Evolutionary conservation across 2,329 filamentous ascomycete species (phyloP), one percentile per base, ranked within the genome.

Genomic region (Verticillium tricorpus): DNA sequence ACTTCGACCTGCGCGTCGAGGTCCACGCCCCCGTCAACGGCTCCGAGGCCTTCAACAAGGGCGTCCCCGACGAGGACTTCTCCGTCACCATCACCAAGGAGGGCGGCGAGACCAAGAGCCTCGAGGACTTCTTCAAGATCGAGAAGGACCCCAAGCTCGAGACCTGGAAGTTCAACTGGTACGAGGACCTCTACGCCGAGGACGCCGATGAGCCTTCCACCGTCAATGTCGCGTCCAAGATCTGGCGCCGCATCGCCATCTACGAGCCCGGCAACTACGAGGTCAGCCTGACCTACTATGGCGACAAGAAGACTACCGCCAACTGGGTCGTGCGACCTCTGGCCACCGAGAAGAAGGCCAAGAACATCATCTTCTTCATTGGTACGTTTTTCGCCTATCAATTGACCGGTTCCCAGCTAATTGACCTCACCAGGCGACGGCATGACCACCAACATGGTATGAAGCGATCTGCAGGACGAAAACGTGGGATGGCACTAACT

Each of bases 341-440:
- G 34, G 82, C 85, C 39, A 82, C 86, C 61, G 80, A 85, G 73
- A 88, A 90, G 76, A 91, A 86, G 78, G 88, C 91, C 45, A 95
- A 93, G 84, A 95, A 95, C 67, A 86, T 95, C 67, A 86, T 95
- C 68, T 82, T 95, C 65, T 96, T 95, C 77, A 91, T 96, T 66
- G 92, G 92, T 72, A 84, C 28, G 32, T 19, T 34, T 17, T 34
- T 14, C 3, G 5, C 2, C 8, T 2, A 12, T 15, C 34, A 39
- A 32, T 62, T 65, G 34, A 60, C 5, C 31, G 7, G n/a, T 14
- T 40, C 1, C 22, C 34, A 37, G 17, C 45, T 39, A 15, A 5
- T 22, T 2, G n/a, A 19, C 25, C 14, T 57, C 63, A 8, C 59
- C 35, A 66, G 70, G 68, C 60, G 84, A 87, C 67, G 85, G 85